Percentiles rank a stretch among this genome's conserved stretches.
Conservation (phyloP, 2,329 filamentous ascomycete species). For the Coniochaeta sp. region DNA sequence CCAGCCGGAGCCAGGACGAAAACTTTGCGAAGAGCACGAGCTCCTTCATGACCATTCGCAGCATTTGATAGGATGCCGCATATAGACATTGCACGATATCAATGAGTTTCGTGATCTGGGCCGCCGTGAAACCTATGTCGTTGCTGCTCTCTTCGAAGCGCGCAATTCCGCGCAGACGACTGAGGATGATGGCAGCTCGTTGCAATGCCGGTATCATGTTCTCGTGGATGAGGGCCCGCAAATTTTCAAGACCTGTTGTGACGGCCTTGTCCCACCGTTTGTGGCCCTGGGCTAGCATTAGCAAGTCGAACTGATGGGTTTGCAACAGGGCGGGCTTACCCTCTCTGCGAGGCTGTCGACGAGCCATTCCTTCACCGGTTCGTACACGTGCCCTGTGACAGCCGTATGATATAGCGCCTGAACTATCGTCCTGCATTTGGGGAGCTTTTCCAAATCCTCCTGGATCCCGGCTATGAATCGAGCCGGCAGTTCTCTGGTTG, state of each 20-base stretch:
- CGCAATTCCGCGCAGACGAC: conserved; percentile 75
- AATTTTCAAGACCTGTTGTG: conserved; percentile 65
- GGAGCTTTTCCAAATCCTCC: conserved; percentile 62
- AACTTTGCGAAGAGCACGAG: conserved; percentile 71
- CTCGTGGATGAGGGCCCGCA: conserved; percentile 74
- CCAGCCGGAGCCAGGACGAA: conserved; percentile 74
- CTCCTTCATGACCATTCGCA: conserved; percentile 67
- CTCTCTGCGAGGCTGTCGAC: conserved; percentile 75
- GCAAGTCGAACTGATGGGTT: neutral
- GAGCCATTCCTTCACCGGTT: conserved; percentile 77
- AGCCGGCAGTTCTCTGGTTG: conserved; percentile 68
- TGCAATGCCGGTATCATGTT: conserved; percentile 86
- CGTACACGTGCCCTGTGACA: conserved; percentile 72
- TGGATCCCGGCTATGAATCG: conserved; percentile 74
- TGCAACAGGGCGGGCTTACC: conserved; percentile 35
- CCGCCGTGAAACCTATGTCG: conserved; percentile 58
- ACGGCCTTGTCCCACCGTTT: conserved; percentile 94
- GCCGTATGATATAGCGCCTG: conserved; percentile 78
- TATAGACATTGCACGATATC: conserved; percentile 71
- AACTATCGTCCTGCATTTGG: conserved; percentile 54
- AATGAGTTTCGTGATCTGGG: conserved; percentile 56
- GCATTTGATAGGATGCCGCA: conserved; percentile 65
- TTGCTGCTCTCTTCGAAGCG: conserved; percentile 64
- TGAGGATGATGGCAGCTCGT: conserved; percentile 72
- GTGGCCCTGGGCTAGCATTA: conserved; percentile 54